Evolutionary conservation across 305 asterid species (phyloP), one percentile per base, ranked within the genome.

Genomic region (Fraxinus nigra): DNA sequence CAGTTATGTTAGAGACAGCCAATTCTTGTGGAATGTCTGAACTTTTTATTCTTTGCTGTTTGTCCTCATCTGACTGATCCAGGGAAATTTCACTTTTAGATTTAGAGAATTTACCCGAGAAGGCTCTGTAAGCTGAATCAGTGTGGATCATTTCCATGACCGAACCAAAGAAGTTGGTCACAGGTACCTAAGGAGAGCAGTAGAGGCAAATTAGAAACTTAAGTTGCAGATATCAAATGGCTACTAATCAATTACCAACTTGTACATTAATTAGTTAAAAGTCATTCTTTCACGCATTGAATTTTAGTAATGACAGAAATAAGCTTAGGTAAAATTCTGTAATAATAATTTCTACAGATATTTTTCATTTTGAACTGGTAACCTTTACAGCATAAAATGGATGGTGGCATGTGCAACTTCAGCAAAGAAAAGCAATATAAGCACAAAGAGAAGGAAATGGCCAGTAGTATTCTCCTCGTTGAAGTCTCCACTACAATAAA

Each of bases 121-220:
- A 85, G 77, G 90, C 95, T 84, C 82, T 87, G 85, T 96, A 94
- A 40, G 98, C 93, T 70, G 98, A 92, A 87, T 92, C 97, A 0
- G 98, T 94, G 84, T 90, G 95, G 89, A 96, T 89, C 5, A 94
- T 96, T 89, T 96, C 97, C 99, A 94, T 94, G 83, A 97, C 97
- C 46, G 98, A 96, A 82, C 98, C 98, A 80, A 94, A 96, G 90
- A 94, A 93, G 90, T 94, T 94, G 84, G 98, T 92, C 84, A 96
- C 98, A 0, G 98, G 97, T 65, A 96, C 99, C 99, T 96, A 84
- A 79, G 32, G 77, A 80, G 75, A 65, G 63, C 72, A 84, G 63
- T 76, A 67, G 80, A 61, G 37, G 40, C 61, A 81, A 33, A 77
- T 34, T 13, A 67, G 40, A 76, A 82, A 43, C 61, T 34, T 82